phyloP scores from a whole-genome alignment of 768 basidiomycete species.

The Tylopilus vinaceipallidus region DNA sequence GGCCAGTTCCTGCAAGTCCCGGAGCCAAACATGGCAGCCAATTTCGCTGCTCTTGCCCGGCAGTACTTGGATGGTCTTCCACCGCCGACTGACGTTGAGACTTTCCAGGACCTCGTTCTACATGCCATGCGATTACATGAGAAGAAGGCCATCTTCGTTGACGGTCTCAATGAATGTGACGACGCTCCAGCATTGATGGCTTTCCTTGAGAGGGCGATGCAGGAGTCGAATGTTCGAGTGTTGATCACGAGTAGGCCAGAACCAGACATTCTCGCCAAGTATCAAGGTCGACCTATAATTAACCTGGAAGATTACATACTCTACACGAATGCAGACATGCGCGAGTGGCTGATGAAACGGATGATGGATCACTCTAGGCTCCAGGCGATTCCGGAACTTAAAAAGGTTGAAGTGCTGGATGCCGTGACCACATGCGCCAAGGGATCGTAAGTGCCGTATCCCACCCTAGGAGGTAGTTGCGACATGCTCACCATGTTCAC shows the following conservation, averaged over 20 bases:
- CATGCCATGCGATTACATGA: constrained; percentile 22
- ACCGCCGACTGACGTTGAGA: constrained; percentile 14
- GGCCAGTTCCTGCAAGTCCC: constrained; percentile 27
- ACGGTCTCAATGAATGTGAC: constrained; percentile 29
- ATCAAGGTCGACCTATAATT: constrained; percentile 19
- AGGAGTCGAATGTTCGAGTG: constrained; percentile 24
- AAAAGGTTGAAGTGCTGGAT: constrained; percentile 23
- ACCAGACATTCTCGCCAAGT: constrained; percentile 14
- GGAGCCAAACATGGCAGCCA: constrained; percentile 16
- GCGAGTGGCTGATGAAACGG: constrained; percentile 23
- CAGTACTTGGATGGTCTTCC: constrained; percentile 16
- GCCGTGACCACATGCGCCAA: constrained; percentile 3
- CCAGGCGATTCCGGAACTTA: constrained; percentile 20
- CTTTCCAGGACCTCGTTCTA: constrained; percentile 18
- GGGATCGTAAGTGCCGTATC: constrained; percentile 21
- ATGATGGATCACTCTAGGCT: constrained; percentile 26
- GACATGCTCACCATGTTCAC: not conserved
- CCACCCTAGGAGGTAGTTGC: not conserved
- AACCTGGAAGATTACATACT: constrained; percentile 23
- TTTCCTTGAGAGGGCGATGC: constrained; percentile 24
- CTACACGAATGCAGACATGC: constrained; percentile 21
- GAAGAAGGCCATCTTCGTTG: constrained; percentile 23
- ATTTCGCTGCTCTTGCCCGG: constrained; percentile 22
- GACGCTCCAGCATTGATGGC: constrained; percentile 15
- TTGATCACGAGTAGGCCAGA: constrained; percentile 26